Base-by-base conservation (phyloP, 2,329 filamentous ascomycete species). In the Penicillium sp. region DNA sequence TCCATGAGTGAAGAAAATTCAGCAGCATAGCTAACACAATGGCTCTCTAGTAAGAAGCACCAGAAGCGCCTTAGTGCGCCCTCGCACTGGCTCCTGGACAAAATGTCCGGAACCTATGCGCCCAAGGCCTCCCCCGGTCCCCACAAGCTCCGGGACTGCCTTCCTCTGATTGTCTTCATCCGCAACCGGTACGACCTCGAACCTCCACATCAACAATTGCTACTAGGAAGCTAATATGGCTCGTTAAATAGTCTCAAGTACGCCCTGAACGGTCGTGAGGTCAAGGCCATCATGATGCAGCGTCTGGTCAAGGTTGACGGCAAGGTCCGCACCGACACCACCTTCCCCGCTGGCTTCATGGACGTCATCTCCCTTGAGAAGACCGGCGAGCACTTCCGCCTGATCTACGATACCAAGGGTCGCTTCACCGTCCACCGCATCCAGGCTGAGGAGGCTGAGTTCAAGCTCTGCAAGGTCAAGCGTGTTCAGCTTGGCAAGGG, bases 391-490 rank as follows among this genome's bases (percentile, higher is more conserved):
- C 91, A 96, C 90, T 99, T 99, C 92, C 93, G 95, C 73, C 92
- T 99, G 72, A 85, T 99, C 87, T 99, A 98, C 89, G 95, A 99
- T 82, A 99, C 93, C 89, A 99, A 99, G 90, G 95, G 95, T 75
- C 93, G 95, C 80, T 99, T 98, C 91, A 97, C 95, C 80, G 93
- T 99, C 79, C 95, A 99, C 91, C 91, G 95, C 78, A 98, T 99
- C 84, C 93, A 96, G 81, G 84, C 88, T 72, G 95, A 98, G 86
- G 95, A 99, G 91, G 93, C 93, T 74, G 89, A 95, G 86, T 99
- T 97, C 91, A 99, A 99, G 90, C 87, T 99, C 75, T 93, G 93
- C 87, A 99, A 98, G 88, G 95, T 99, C 85, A 97, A 97, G 91
- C 90, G 93, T 77, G 95, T 99, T 66, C 95, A 99, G 87, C 88